Base-by-base conservation (phyloP, 306 rosid genomes). In the Purshia tridentata region DNA sequence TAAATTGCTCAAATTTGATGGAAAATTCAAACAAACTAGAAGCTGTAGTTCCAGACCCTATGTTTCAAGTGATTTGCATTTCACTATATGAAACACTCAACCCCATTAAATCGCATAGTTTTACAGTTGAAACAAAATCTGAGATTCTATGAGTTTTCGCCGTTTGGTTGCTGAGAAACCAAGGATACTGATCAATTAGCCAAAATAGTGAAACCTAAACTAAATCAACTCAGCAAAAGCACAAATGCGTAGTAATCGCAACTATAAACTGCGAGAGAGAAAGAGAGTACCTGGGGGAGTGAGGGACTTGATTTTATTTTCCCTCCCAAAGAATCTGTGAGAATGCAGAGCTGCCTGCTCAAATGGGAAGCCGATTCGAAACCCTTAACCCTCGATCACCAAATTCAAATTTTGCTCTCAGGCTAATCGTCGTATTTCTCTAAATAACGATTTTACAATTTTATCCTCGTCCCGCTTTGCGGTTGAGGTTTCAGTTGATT, bases 331-430 rank as follows among this genome's bases (percentile, higher is more conserved):
- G 9, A 41, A 53, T 4, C 6, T 3, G 9, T 2, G 65, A 42
- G n/a, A 49, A 8, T 9, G 58, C 56, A 16, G 76, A 23, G 67
- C 46, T 37, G 47, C 69, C 29, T 42, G 19, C 10, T 29, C 35
- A 29, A 29, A 29, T 29, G 35, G 35, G 35, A 29, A 29, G 35
- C 39, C 63, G 42, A 56, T 20, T 73, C 39, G 65, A 77, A 85
- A 82, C 83, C 89, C 87, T 80, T 82, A 75, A 60, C 70, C 74
- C 9, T 29, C 22, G 6, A 29, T n/a, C 59, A 9, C 2, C 51
- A 45, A 49, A 40, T 60, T 78, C 70, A 73, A 78, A 78, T 29
- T 37, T 72, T 48, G 14, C 7, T 62, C 45, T 40, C 8, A 4
- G 35, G 35, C 35, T 29, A 62, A 16, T 63, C 50, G 68, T 7